Conservation (phyloP, 2,329 filamentous ascomycete genomes). For the Neofusicoccum cordaticola region DNA sequence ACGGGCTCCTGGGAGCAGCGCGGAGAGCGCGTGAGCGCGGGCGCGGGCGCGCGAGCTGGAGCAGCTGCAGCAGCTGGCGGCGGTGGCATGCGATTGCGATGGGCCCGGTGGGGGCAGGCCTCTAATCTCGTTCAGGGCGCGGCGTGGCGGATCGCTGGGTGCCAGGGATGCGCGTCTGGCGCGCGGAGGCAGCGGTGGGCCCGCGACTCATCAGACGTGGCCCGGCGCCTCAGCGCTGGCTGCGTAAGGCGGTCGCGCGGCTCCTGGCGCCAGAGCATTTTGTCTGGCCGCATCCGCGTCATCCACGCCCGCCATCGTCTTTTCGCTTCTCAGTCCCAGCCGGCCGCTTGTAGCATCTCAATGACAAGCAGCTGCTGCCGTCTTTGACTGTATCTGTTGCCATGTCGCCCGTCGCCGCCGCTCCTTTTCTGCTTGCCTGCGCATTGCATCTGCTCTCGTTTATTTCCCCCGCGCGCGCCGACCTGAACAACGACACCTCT, state of each 20-base stretch:
- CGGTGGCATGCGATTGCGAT: conserved; percentile 4
- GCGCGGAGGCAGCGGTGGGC: neutral
- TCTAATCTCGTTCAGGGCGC: conserved; percentile 15
- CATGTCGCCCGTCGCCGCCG: neutral
- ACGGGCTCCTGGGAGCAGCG: neutral
- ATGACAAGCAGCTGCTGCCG: neutral
- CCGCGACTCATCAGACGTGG: conserved; percentile 1
- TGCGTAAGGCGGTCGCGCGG: conserved; percentile 10
- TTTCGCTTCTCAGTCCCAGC: neutral
- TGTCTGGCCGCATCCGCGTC: conserved; percentile 8
- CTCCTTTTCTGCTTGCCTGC: conserved; percentile 1
- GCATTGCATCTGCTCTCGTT: conserved; percentile 6
- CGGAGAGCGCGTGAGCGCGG: neutral
- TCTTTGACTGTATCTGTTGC: neutral
- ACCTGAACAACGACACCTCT: conserved; percentile 19
- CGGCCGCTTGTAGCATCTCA: neutral
- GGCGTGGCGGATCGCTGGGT: conserved; percentile 3
- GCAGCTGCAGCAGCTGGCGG: neutral
- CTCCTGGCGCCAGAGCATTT: conserved; percentile 1
- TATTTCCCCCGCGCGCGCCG: neutral
- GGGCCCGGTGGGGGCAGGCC: conserved; percentile 8
- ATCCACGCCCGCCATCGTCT: neutral
- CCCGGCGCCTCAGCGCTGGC: neutral
- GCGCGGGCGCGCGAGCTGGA: neutral
- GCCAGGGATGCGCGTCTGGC: conserved; percentile 6